Evolutionary conservation across 371 early-diverging fungal genomes (phyloP), one percentile per base, ranked within the genome.

Genomic region (Apophysomyces trapeziformis): DNA sequence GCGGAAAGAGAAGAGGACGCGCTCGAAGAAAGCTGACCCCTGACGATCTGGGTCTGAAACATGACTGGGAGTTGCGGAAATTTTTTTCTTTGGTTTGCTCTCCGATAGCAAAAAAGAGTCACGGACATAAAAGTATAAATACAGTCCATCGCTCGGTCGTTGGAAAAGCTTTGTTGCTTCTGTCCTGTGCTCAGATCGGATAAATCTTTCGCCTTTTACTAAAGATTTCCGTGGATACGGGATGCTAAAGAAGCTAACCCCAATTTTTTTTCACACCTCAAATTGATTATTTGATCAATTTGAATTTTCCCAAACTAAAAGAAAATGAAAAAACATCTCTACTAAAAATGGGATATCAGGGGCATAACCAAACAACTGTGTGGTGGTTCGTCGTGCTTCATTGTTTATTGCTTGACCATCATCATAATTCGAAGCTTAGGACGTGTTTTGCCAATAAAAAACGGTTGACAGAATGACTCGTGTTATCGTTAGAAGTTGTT

Each of bases 161-260:
- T 16, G 64, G 66, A 26, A 26, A 26, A 26, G 72, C 65, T 66
- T 67, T 60, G 26, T 71, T 79, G 72, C 74, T 74, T 74, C 77
- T 75, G 75, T 76, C 70, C 62, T 76, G 75, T 75, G 66, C 69
- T 79, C 80, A 79, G 65, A 78, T 74, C 76, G 80, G 74, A 79
- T 76, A 79, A 79, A 79, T 79, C 80, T 79, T 79, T 79, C 80
- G 80, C 80, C 80, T 79, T 79, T 79, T 79, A 79, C 80, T 79
- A 79, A 79, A 79, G 80, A 79, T 79, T 79, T 79, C 80, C 80
- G 80, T 79, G 80, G 80, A 71, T 76, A 75, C 75, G 76, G 73
- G 70, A 74, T 71, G 66, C 67, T 47, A 72, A 74, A 68, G 76
- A 73, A 71, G 75, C 63, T 79, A 74, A 73, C 72, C 73, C 65